phyloP scores from a whole-genome alignment of 2,329 filamentous ascomycete genomes.

The Monilinia aucupariae region DNA sequence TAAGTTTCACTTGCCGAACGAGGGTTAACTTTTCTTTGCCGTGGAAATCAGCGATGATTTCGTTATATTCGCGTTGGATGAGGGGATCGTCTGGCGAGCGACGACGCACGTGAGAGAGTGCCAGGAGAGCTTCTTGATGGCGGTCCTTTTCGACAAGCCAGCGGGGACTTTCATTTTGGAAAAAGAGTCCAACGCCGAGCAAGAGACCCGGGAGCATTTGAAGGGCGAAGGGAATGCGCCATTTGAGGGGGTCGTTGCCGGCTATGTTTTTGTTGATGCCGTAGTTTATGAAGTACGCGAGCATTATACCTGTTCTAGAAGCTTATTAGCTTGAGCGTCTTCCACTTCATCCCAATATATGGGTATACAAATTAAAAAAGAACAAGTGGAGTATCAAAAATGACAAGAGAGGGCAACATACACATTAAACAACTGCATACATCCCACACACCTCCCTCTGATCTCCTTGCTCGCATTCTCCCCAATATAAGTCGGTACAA shows the following conservation, averaged over 20 bases:
- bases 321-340: not conserved
- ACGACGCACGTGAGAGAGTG: conserved; percentile 47
- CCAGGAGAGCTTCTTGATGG: conserved; percentile 54
- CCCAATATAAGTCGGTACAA: conserved; percentile 21
- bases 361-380: not conserved
- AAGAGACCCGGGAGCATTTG: conserved; percentile 59
- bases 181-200: conserved; percentile 54
- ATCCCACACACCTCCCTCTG: conserved; percentile 19
- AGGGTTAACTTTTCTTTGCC: conserved; percentile 43
- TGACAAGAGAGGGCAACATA: not conserved
- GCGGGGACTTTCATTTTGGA: conserved; percentile 55
- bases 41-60: conserved; percentile 44
- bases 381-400: not conserved
- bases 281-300: conserved; percentile 18
- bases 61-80: conserved; percentile 43
- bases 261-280: conserved; percentile 12
- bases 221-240: conserved; percentile 55
- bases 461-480: conserved; percentile 20
- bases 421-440: conserved; percentile 22
- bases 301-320: conserved; percentile 17
- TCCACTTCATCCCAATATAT: not conserved
- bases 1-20: conserved; percentile 35
- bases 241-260: conserved; percentile 29
- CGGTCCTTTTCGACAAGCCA: conserved; percentile 61
- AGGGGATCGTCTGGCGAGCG: conserved; percentile 49